Conservation (phyloP, 1,284 basidiomycete genomes). For the Trichosporon ovoides region DNA sequence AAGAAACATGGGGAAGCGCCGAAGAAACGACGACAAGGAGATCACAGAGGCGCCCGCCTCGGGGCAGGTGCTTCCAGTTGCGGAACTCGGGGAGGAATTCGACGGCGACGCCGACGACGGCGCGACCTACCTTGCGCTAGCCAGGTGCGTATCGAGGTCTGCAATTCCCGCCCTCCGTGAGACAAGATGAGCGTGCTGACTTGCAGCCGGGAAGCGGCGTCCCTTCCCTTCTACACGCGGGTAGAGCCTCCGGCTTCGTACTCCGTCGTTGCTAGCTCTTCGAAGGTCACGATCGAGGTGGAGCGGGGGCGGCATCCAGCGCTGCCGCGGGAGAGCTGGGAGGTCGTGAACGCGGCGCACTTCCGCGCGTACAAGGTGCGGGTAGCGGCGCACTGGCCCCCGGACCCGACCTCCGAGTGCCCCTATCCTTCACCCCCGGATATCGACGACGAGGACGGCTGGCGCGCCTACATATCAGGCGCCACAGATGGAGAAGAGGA, state of each 20-base stretch:
- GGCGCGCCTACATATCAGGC: constrained; percentile 19
- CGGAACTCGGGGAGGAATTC: constrained; percentile 32
- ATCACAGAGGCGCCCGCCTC: constrained; percentile 1
- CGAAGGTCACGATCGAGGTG: neutral
- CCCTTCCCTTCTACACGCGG: constrained; percentile 31
- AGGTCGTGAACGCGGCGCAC: constrained; percentile 29
- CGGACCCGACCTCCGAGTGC: constrained; percentile 12
- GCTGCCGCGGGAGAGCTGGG: constrained; percentile 35
- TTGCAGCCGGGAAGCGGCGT: constrained; percentile 22
- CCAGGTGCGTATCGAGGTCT: constrained; percentile 23
- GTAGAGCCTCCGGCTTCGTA: constrained; percentile 12
- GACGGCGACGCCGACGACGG: constrained; percentile 33
- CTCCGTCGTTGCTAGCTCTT: neutral
- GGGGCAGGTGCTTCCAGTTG: constrained; percentile 33
- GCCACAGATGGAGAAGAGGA: constrained; percentile 3
- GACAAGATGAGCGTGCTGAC: neutral
- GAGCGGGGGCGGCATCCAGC: constrained; percentile 17
- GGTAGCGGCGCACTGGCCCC: constrained; percentile 18
- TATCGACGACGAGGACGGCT: constrained; percentile 10
- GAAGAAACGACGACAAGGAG: constrained; percentile 10
- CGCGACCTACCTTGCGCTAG: constrained; percentile 37
- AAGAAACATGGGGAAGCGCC: neutral
- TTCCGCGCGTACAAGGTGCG: constrained; percentile 22
- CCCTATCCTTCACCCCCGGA: constrained; percentile 23
- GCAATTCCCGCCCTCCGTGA: neutral